Conservation (phyloP, 1,139 yeast species). For the Kurtzmaniella quercitrusa region DNA sequence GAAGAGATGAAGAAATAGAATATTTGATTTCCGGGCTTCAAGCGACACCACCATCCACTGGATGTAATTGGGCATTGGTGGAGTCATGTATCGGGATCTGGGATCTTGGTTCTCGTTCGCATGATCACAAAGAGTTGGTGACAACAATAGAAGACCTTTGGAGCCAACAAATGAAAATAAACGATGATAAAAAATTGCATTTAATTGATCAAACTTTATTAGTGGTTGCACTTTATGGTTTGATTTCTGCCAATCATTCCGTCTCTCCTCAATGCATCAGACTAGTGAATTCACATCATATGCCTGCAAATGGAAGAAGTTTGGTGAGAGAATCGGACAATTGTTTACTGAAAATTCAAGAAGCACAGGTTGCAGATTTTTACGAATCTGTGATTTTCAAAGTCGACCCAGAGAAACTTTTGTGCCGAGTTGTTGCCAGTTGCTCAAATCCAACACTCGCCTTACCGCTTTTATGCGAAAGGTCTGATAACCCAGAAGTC, state of each 20-base stretch:
- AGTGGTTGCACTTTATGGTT: background rate
- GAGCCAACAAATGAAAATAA: background rate
- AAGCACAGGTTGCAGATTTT: background rate
- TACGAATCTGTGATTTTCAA: background rate
- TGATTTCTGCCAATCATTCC: background rate
- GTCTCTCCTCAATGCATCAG: background rate
- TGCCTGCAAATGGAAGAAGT: background rate
- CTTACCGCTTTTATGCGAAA: background rate
- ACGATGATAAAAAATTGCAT: background rate
- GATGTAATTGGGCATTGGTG: background rate
- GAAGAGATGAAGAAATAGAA: conserved; percentile 7
- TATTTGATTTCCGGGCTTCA: background rate
- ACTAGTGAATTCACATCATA: background rate
- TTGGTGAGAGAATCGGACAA: background rate
- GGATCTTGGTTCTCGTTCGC: background rate
- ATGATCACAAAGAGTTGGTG: background rate
- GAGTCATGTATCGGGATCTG: background rate
- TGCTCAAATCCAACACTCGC: background rate
- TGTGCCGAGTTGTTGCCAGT: background rate
- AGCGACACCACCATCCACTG: background rate
- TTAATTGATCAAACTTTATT: background rate
- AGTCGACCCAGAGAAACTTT: background rate
- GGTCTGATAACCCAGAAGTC: background rate
- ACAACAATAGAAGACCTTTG: background rate
- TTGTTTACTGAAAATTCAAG: background rate